Conservation (phyloP, 208 protist genomes). For the Acanthamoeba royreba region DNA sequence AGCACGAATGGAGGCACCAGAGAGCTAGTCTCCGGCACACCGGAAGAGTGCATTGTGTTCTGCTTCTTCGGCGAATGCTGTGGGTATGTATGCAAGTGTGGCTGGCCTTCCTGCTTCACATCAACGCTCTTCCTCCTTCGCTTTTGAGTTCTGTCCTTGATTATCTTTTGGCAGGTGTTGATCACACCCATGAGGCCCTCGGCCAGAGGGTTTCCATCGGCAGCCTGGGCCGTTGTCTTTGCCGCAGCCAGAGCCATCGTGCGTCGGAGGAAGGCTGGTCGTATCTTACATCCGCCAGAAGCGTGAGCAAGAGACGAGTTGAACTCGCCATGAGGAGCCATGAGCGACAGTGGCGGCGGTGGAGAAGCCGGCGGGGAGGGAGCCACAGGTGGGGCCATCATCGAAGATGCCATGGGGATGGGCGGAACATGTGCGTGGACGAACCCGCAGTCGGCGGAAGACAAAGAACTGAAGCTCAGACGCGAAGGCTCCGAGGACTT, state of each 20-base stretch:
- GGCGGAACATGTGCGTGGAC: not conserved
- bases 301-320: not conserved
- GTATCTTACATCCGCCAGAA: not conserved
- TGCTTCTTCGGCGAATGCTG: not conserved
- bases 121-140: not conserved
- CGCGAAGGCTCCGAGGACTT: not conserved
- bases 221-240: not conserved
- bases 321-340: not conserved
- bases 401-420: not conserved
- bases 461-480: not conserved
- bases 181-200: conserved; percentile 15
- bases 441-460: not conserved
- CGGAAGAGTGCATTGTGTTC: not conserved
- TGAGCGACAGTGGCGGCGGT: not conserved
- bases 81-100: not conserved
- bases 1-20: conserved; percentile 25
- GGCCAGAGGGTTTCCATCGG: not conserved
- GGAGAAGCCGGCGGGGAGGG: not conserved
- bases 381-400: not conserved
- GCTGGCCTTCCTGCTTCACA: not conserved
- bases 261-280: not conserved
- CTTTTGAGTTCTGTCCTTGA: not conserved
- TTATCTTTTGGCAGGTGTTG: conserved; percentile 20
- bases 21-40: not conserved
- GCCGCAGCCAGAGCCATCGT: not conserved